Conservation (phyloP, 805 yeast genomes). For the Candida hungchunana region DNA sequence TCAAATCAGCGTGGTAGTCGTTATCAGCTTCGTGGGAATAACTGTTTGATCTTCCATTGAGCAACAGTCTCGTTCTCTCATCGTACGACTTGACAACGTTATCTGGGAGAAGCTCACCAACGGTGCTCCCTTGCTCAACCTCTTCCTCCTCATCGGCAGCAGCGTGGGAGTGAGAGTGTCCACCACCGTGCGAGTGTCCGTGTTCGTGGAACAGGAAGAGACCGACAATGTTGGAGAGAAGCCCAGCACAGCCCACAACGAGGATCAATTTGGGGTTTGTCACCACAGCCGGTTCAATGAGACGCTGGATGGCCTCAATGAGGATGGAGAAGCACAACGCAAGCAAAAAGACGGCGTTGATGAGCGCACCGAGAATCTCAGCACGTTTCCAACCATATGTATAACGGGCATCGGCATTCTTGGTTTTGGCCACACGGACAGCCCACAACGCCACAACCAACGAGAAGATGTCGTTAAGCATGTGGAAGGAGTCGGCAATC, state of each 20-base stretch:
- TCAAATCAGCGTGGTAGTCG: slow-evolving; percentile 16
- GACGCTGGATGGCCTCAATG: slow-evolving; percentile 89
- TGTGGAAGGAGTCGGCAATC: slow-evolving; percentile 95
- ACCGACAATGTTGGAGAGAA: slow-evolving; percentile 78
- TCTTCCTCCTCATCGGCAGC: slow-evolving; percentile 20
- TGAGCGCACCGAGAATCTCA: slow-evolving; percentile 90
- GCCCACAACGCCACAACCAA: slow-evolving; percentile 94
- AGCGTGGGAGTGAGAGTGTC: slow-evolving; percentile 32
- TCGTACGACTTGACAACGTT: slow-evolving; percentile 37
- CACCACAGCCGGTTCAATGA: slow-evolving; percentile 74
- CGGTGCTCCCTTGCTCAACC: slow-evolving; percentile 23
- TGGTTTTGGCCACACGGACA: slow-evolving; percentile 78
- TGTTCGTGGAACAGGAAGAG: slow-evolving; percentile 85
- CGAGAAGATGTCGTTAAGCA: slow-evolving; percentile 92
- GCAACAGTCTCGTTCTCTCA: slow-evolving; percentile 19
- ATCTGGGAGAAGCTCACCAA: slow-evolving; percentile 40
- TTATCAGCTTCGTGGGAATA: slow-evolving; percentile 22
- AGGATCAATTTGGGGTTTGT: slow-evolving; percentile 80
- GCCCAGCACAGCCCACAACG: slow-evolving; percentile 79
- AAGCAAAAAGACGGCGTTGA: slow-evolving; percentile 87
- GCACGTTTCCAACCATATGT: slow-evolving; percentile 99
- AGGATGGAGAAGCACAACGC: slow-evolving; percentile 91
- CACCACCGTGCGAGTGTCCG: slow-evolving; percentile 50
- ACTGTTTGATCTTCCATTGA: slow-evolving; percentile 3
- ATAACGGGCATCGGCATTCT: slow-evolving; percentile 79